Evolutionary conservation across 768 basidiomycete species (phyloP), one percentile per base, ranked within the genome.

Genomic region (Tulasnella sp.): DNA sequence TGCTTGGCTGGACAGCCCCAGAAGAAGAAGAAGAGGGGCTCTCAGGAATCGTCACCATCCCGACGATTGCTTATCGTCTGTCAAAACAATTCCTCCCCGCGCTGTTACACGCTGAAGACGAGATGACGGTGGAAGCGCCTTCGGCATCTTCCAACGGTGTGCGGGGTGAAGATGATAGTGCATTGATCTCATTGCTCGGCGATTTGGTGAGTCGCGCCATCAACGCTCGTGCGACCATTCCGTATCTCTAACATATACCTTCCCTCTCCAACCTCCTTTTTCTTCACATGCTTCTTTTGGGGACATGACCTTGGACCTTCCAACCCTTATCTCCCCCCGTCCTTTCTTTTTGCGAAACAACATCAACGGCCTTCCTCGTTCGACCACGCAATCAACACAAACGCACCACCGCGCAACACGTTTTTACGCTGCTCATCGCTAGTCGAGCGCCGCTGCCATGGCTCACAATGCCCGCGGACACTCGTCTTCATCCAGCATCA

Each of bases 131-230:
- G 59, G 11, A 7, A 11, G 64, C 64, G 17, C 19, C 32, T 4
- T 6, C 59, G 59, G n/a, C 59, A 8, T 39, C 63, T 34, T 34
- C 11, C 35, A n/a, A 9, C 14, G 39, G n/a, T 6, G 64, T 36
- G 34, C 64, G 35, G 64, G 39, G 35, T 8, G 35, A 40, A 17
- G 35, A 65, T 40, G 19, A 17, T 11, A n/a, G 64, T 65, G 64
- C 64, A 26, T 29, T 65, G 64, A 40, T 40, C 26, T 36, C 64
- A n/a, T 37, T 65, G 22, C 64, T 65, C 35, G 39, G 64, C 32
- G 64, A 65, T 40, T 40, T 65, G 64, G 64, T 65, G 64, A 65
- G 64, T 65, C 52, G 52, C 52, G 52, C 52, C 26, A 59, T 22
- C 26, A 59, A 32, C 52, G 64, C 64, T 17, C 64, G 39, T 65